Percentiles rank a stretch among this genome's conserved stretches.
Evolutionary conservation across 208 protist species (phyloP).

Genomic region (Leishmania braziliensis): DNA sequence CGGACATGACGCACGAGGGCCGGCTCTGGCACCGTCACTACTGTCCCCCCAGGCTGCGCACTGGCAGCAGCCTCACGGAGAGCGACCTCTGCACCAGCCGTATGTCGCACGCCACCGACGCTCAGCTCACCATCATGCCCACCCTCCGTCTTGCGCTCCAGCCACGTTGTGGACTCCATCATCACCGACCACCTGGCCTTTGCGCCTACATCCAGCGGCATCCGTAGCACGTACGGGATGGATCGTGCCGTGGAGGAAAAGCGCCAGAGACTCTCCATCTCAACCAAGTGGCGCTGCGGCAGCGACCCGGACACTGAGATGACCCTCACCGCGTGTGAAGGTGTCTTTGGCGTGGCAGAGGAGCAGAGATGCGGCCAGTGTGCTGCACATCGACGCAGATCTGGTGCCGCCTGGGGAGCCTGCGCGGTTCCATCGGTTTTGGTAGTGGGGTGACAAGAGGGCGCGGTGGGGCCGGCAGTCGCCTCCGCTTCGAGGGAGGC

Average conservation of each 20-base stretch:
- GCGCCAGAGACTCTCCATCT: slow-evolving; percentile 6
- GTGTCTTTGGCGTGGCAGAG: neutral
- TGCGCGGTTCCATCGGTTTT: neutral
- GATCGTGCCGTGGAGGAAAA: neutral
- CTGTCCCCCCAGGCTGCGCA: neutral
- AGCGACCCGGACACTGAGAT: neutral
- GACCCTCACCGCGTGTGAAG: neutral
- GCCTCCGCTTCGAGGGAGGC: neutral
- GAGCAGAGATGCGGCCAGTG: neutral
- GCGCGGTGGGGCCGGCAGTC: neutral
- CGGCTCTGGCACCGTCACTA: neutral
- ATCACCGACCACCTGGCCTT: neutral
- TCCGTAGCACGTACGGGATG: neutral
- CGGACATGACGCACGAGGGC: neutral
- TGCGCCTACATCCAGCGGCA: neutral
- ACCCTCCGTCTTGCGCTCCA: neutral
- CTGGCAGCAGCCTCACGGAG: neutral
- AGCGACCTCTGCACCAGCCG: neutral
- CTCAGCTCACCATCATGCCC: neutral
- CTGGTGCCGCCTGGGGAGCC: neutral
- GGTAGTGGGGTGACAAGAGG: neutral
- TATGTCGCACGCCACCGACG: neutral
- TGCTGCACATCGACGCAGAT: neutral
- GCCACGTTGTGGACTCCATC: neutral
- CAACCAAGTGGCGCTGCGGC: slow-evolving; percentile 2